Evolutionary conservation across 805 yeast species (phyloP).

Genomic region (Debaryomyces tyrocola): DNA sequence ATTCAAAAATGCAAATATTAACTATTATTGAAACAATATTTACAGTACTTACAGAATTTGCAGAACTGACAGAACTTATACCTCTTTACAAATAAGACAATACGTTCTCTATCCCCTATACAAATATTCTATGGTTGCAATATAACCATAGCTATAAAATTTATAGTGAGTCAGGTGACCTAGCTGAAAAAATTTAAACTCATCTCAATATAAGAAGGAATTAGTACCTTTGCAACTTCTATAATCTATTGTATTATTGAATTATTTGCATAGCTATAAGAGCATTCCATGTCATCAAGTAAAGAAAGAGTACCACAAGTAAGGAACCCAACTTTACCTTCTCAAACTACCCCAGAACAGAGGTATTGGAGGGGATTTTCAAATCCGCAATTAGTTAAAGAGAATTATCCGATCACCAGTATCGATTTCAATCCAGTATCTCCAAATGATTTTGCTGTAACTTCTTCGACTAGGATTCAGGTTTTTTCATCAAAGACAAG

Average conservation of each 20-base stretch:
- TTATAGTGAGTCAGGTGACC: neutral
- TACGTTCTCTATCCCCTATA: no score
- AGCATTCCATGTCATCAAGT: conserved; percentile 67
- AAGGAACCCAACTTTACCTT: conserved; percentile 75
- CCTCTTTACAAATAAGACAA: no score
- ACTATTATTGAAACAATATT: no score
- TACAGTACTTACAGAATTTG: no score
- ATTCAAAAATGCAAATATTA: no score
- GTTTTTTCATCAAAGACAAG: conserved; percentile 92
- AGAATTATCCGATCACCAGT: conserved; percentile 87
- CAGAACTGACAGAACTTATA: no score
- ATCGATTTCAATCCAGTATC: conserved; percentile 81
- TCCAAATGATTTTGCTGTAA: conserved; percentile 91
- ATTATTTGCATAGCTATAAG: neutral
- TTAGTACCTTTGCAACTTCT: neutral
- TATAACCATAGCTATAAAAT: no score
- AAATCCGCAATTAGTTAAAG: conserved; percentile 87
- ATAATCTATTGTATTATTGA: neutral
- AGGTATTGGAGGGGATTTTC: conserved; percentile 88
- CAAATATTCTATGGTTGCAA: no score
- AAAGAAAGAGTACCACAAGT: conserved; percentile 63
- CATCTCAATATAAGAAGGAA: neutral
- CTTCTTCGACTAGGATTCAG: conserved; percentile 89
- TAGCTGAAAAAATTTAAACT: neutral
- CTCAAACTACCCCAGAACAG: conserved; percentile 87